Base-by-base conservation (phyloP, 2,329 filamentous ascomycete species). In the Beauveria caledonica region DNA sequence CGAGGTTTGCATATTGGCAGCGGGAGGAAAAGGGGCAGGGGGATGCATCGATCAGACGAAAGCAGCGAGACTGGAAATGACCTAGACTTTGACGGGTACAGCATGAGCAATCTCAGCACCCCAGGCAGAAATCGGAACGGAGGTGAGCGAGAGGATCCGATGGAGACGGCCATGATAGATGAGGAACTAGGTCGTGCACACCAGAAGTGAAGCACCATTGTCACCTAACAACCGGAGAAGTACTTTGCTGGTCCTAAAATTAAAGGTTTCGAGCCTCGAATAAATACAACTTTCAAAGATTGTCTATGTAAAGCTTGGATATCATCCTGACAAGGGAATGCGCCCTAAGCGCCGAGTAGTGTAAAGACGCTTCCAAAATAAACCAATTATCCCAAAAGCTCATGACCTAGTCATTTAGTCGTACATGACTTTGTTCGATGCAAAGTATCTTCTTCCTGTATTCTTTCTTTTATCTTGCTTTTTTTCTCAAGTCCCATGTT, bases 1-100 rank as follows among this genome's bases (percentile, higher is more conserved):
- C 69, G 66, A 33, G 70, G 72, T 33, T 69, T 70, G 19, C 69
- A 72, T 36, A 70, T 69, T 5, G 64, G 67, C 42, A 61, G 67
- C 13, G 68, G 63, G 40, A 66, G 65, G 60, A 68, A 62, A 21
- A 64, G 65, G 17, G 62, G 64, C 15, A 64, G 67, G 51, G 65
- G 62, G 11, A 42, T 66, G 5, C 66, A 66, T 29, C 67, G 66
- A 36, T 72, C 70, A 21, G 70, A 71, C 13, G 61, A 62, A 46
- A 58, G 57, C 25, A 62, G 61, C n/a, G 60, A 27, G n/a, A 62
- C 60, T 29, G 55, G 53, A 3, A 58, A 62, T 45, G 60, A 62
- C 13, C 36, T 39, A 10, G 52, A 61, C 10, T 54, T 60, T 58
- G 61, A 62, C 23, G 52, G 58, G 19, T 61, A 61, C 36, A 55